phyloP scores from a whole-genome alignment of 2,329 filamentous ascomycete genomes.

The Fusarium redolens region DNA sequence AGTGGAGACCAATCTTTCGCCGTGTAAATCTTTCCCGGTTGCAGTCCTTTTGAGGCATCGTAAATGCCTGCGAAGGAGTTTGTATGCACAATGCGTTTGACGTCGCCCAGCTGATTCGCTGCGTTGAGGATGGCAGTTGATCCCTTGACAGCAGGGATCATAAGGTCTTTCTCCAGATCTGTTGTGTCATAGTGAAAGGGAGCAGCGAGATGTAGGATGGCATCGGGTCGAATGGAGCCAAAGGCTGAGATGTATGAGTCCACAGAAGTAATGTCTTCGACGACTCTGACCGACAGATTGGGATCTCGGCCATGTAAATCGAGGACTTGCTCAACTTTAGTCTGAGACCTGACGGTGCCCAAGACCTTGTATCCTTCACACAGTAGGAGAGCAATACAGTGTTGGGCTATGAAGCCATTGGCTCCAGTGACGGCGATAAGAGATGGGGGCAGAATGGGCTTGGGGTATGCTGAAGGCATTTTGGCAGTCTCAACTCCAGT shows the following conservation, averaged over 20 bases:
- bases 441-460: not conserved
- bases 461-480: constrained; percentile 10
- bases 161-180: constrained; percentile 1
- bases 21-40: constrained; percentile 3
- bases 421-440: constrained; percentile 5
- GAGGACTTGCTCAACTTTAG: constrained; percentile 2
- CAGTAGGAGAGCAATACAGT: not conserved
- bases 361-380: constrained; percentile 1
- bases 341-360: constrained; percentile 1
- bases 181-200: constrained; percentile 6
- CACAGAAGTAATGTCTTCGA: not conserved
- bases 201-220: constrained; percentile 2
- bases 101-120: not conserved
- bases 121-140: constrained; percentile 8
- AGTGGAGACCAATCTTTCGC: constrained; percentile 5
- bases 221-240: not conserved
- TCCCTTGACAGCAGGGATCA: constrained; percentile 7
- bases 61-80: constrained; percentile 18
- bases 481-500: not conserved
- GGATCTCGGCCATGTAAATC: not conserved
- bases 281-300: constrained; percentile 7
- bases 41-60: constrained; percentile 1
- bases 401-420: constrained; percentile 18
- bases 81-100: constrained; percentile 8
- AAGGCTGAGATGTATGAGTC: not conserved